Evolutionary conservation across 192 early-diverging fungal genomes (phyloP).

Genomic region (Coemansia sp.): DNA sequence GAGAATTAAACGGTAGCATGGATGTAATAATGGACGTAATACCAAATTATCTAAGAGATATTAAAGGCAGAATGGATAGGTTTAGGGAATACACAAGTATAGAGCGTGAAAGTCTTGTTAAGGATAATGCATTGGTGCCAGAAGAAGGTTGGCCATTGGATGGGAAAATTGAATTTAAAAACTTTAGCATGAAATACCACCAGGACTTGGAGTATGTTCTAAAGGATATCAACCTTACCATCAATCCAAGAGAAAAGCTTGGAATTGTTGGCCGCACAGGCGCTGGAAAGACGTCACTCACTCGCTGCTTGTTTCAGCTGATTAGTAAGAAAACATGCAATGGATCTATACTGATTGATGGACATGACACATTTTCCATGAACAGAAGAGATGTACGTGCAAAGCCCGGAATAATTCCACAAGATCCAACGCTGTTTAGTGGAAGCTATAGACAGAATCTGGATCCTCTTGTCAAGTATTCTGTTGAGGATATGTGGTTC

Average conservation of each 20-base stretch:
- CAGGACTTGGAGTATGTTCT: too few relatives aligned
- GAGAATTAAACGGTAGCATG: neutral
- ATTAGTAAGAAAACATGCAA: conserved; percentile 55
- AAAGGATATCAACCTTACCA: too few relatives aligned
- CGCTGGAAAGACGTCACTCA: conserved; percentile 65
- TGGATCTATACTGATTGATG: conserved; percentile 71
- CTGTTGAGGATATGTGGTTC: conserved; percentile 13
- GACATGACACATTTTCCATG: conserved; percentile 52
- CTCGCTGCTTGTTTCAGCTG: conserved; percentile 60
- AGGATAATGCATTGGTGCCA: conserved; percentile 12
- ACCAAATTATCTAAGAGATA: neutral
- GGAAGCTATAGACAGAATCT: conserved; percentile 74
- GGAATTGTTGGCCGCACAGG: conserved; percentile 37
- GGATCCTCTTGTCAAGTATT: conserved; percentile 72
- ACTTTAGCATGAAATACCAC: conserved; percentile 16
- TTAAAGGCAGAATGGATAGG: neutral
- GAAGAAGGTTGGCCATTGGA: conserved; percentile 18
- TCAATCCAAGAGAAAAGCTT: too few relatives aligned
- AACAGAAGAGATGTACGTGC: too few relatives aligned
- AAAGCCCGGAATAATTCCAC: too few relatives aligned
- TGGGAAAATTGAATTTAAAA: conserved; percentile 32
- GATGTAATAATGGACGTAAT: neutral
- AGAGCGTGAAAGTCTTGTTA: conserved; percentile 13
- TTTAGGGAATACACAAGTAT: conserved; percentile 7
- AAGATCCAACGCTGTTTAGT: conserved; percentile 16